Evolutionary conservation across 2,329 filamentous ascomycete genomes (phyloP).

Genomic region (Fusarium sp.): DNA sequence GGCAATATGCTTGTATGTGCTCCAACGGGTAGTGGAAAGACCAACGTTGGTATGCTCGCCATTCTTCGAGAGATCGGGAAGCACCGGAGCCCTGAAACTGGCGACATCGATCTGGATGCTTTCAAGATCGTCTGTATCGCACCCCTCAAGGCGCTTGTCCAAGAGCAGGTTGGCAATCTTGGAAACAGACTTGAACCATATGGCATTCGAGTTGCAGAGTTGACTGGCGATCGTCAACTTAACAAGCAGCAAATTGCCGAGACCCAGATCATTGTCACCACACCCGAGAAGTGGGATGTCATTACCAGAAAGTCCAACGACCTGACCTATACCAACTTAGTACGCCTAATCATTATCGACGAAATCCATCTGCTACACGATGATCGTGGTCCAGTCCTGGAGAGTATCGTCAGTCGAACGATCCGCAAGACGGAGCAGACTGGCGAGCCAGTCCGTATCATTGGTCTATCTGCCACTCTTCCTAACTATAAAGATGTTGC

Average conservation of each 20-base stretch:
- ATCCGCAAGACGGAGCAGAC: slow-evolving; percentile 94
- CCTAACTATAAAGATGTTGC: slow-evolving; percentile 98
- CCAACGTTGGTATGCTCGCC: slow-evolving; percentile 96
- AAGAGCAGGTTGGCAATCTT: slow-evolving; percentile 98
- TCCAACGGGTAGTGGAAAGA: slow-evolving; percentile 96
- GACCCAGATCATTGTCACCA: slow-evolving; percentile 97
- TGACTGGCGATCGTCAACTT: slow-evolving; percentile 96
- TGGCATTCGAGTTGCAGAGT: slow-evolving; percentile 90
- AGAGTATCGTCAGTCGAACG: slow-evolving; percentile 95
- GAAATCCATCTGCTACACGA: slow-evolving; percentile 98
- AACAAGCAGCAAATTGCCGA: slow-evolving; percentile 99
- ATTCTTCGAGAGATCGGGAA: slow-evolving; percentile 98
- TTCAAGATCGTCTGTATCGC: slow-evolving; percentile 99
- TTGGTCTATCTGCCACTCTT: slow-evolving; percentile 92
- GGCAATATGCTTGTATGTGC: slow-evolving; percentile 98
- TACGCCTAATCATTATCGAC: slow-evolving; percentile 94
- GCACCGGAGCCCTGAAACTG: slow-evolving; percentile 85
- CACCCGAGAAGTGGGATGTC: slow-evolving; percentile 98
- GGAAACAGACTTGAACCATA: slow-evolving; percentile 89
- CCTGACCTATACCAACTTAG: slow-evolving; percentile 95
- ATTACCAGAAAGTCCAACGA: slow-evolving; percentile 98
- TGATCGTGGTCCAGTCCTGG: slow-evolving; percentile 93
- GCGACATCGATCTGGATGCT: slow-evolving; percentile 93
- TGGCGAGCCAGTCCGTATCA: slow-evolving; percentile 87
- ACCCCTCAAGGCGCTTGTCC: slow-evolving; percentile 92